Evolutionary conservation across 495 filamentous ascomycete genomes (phyloP).

Genomic region (Penicillium steckii): DNA sequence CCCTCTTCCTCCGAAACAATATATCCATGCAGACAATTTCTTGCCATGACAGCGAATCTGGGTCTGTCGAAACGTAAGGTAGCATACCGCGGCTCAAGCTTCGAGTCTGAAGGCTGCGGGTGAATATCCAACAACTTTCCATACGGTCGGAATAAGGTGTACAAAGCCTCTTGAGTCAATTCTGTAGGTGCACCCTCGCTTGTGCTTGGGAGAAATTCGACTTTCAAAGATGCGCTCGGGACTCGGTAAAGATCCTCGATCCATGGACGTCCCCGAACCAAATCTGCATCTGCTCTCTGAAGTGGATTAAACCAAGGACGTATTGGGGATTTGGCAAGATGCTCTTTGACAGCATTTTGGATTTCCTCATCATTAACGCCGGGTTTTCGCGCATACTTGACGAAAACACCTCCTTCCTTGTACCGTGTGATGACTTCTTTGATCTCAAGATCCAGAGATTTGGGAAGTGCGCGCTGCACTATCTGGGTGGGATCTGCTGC

Average conservation of each 20-base stretch:
- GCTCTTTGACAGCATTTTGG: constrained; percentile 48
- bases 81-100: constrained; percentile 75
- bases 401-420: constrained; percentile 91
- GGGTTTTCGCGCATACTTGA: constrained; percentile 72
- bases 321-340: constrained; percentile 68
- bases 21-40: constrained; percentile 91
- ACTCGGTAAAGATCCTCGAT: constrained; percentile 87
- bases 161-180: constrained; percentile 83
- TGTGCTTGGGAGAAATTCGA: constrained; percentile 77
- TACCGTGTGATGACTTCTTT: constrained; percentile 77
- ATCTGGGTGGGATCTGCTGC: constrained; percentile 65
- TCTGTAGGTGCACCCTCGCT: constrained; percentile 66
- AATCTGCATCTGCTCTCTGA: constrained; percentile 59
- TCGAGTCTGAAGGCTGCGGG: constrained; percentile 77
- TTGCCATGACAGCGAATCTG: constrained; percentile 77
- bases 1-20: constrained; percentile 60
- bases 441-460: constrained; percentile 60
- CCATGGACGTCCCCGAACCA: constrained; percentile 87
- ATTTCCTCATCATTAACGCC: constrained; percentile 56
- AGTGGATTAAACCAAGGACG: constrained; percentile 90
- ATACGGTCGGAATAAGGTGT: constrained; percentile 84
- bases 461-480: constrained; percentile 60
- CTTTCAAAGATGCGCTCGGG: constrained; percentile 68
- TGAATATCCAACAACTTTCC: constrained; percentile 84
- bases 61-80: constrained; percentile 69